These are phyloP conservation scores for Dryas octopetala DNA, from an alignment of 306 rosid species.

Conservation along the genomic window DNA sequence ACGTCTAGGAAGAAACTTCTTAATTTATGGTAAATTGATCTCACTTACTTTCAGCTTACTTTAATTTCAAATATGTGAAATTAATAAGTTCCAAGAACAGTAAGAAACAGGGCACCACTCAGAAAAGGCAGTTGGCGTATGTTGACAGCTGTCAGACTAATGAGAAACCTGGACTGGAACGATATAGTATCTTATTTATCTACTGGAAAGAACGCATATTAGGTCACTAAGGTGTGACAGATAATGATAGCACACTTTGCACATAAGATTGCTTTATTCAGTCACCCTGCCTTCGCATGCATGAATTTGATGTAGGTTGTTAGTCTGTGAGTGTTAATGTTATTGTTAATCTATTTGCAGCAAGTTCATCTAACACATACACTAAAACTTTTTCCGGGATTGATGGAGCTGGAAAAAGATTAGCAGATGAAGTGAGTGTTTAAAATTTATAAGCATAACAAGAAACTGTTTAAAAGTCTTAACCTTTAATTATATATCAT, in stretches of 20 bases:
- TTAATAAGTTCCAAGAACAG: neutral
- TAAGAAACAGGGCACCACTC: neutral
- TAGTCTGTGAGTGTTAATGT: constrained; percentile 23
- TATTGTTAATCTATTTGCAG: constrained; percentile 52
- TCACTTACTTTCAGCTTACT: constrained; percentile 5
- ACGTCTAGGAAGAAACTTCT: constrained; percentile 75
- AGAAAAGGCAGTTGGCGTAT: neutral
- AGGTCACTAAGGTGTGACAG: neutral
- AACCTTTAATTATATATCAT: constrained; percentile 8
- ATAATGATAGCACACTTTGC: neutral
- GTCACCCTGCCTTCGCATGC: constrained; percentile 10
- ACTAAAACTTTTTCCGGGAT: constrained; percentile 90
- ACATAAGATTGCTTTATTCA: constrained; percentile 19
- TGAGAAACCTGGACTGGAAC: constrained; percentile 25
- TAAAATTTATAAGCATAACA: constrained; percentile 28
- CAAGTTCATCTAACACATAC: constrained; percentile 77
- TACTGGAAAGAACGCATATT: neutral
- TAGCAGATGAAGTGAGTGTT: constrained; percentile 86
- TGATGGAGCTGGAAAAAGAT: constrained; percentile 91
- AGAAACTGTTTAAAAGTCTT: constrained; percentile 26
- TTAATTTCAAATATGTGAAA: neutral
- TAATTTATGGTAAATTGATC: constrained; percentile 64
- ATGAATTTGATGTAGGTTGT: constrained; percentile 18
- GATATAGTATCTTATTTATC: neutral
- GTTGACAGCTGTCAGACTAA: constrained; percentile 5